Base-by-base conservation (phyloP, 2,329 filamentous ascomycete genomes). In the Aspergillus hortae region DNA sequence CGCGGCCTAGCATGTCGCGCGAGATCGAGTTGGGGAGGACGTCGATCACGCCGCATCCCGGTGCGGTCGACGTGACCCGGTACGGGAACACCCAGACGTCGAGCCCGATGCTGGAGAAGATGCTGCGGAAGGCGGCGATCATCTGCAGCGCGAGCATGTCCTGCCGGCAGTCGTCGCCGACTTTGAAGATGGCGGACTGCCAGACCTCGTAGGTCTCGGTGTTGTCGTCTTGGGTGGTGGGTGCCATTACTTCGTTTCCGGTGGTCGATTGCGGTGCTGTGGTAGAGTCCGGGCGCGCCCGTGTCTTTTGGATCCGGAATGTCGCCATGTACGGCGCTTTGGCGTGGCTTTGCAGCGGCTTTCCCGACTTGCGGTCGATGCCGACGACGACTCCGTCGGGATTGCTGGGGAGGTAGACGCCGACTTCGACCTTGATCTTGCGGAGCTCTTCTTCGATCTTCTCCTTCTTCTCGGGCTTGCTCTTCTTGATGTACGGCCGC, bases 141-240 rank as follows among this genome's bases (percentile, higher is more conserved):
- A 99, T 95, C 72, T 99, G 94, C 56, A 99, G 78, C 2, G 94
- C 94, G 54, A 99, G 80, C 48, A 99, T 89, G 64, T 99, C 95
- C 74, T 99, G 94, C 46, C 94, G 88, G 69, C 94, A 97, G 71
- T 99, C 94, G 68, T 99, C 94, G 56, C 94, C 94, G 45, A 99
- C 95, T 71, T 99, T 99, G 85, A 99, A 99, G 66, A 99, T 99
- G 51, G 92, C 94, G 2, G 91, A 95, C 71, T 99, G 94, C 95
- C 94, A 97, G n/a, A 92, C 88, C 70, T 99, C 95, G 60, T 95
- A 84, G 0, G 85, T 89, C 62, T 81, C 83, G 64, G 61, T 51
- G 58, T 58, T 58, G 64, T 23, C 14, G 51, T 53, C 25, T 52
- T 41, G 33, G 21, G 35, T 9, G 10, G 35, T 9, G 2, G 35